A percentile compares a stretch with the other conserved stretches of the same genome.
Conservation (phyloP, 2,329 filamentous ascomycete genomes). For the Neonectria hederae region DNA sequence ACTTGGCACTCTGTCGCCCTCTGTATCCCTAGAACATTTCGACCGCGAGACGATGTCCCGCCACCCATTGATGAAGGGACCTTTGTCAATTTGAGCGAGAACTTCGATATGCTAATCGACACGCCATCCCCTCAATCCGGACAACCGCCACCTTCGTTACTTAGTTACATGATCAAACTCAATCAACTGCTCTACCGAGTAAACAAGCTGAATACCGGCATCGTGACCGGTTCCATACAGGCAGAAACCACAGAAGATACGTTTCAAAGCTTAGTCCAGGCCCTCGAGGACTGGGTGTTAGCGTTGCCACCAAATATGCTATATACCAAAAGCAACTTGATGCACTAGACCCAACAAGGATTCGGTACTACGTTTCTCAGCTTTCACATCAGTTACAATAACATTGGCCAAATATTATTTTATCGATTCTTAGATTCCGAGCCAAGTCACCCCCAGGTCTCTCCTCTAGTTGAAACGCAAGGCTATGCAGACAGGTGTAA, state of each 20-base stretch:
- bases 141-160: not conserved
- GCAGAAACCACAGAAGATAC: not conserved
- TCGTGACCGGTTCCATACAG: not conserved
- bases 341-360: conserved; percentile 47
- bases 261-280: too few relatives aligned
- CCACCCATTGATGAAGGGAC: conserved; percentile 49
- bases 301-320: conserved; percentile 37
- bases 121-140: not conserved
- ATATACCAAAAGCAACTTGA: conserved; percentile 52
- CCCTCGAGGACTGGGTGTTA: not conserved
- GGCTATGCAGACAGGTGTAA: conserved; percentile 52
- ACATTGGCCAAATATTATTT: conserved; percentile 57
- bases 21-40: conserved; percentile 27
- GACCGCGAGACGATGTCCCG: conserved; percentile 36
- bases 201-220: not conserved
- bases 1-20: conserved; percentile 36
- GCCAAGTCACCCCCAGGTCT: conserved; percentile 39
- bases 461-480: conserved; percentile 2
- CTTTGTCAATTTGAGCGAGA: not conserved
- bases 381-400: conserved; percentile 57
- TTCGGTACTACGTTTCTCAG: conserved; percentile 55
- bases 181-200: not conserved
- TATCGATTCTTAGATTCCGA: too few relatives aligned
- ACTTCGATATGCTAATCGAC: conserved; percentile 44
- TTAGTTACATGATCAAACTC: not conserved